Conservation (phyloP, 495 filamentous ascomycete genomes). For the Cudoniella acicularis region DNA sequence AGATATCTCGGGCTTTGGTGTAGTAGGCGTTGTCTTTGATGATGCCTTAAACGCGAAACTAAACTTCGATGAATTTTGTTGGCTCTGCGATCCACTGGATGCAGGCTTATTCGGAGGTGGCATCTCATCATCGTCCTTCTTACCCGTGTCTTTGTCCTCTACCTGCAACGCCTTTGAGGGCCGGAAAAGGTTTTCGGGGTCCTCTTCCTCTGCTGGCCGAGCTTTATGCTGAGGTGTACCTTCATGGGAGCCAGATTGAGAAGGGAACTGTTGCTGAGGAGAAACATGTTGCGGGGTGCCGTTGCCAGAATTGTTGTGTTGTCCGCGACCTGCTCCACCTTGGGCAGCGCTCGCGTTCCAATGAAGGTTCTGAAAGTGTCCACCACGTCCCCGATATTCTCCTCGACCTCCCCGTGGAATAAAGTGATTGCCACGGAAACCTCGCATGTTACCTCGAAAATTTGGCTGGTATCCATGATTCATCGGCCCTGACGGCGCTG, state of each 20-base stretch:
- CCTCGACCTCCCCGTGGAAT: constrained; percentile 27
- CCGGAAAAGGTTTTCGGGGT: constrained; percentile 59
- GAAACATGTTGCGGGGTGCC: constrained; percentile 27
- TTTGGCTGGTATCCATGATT: constrained; percentile 43
- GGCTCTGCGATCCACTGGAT: constrained; percentile 53
- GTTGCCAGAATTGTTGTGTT: constrained; percentile 33
- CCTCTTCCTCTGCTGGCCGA: constrained; percentile 29
- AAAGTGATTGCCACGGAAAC: constrained; percentile 29
- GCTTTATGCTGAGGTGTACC: constrained; percentile 29
- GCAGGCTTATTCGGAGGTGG: constrained; percentile 36
- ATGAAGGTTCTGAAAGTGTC: constrained; percentile 57
- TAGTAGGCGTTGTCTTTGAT: constrained; percentile 54
- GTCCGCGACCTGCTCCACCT: constrained; percentile 38
- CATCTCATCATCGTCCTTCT: constrained; percentile 43
- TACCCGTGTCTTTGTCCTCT: constrained; percentile 52
- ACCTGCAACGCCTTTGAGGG: constrained; percentile 60
- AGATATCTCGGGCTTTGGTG: constrained; percentile 67
- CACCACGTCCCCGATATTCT: constrained; percentile 33
- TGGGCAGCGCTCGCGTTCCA: constrained; percentile 45
- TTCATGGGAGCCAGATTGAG: constrained; percentile 25
- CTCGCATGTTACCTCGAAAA: constrained; percentile 29
- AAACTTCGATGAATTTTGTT: constrained; percentile 54
- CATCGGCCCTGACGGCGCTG: constrained; percentile 47
- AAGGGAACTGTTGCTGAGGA: constrained; percentile 22
- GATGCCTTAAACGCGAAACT: constrained; percentile 81